Percentiles rank a stretch among this genome's conserved stretches.
phyloP scores from a whole-genome alignment of 805 yeast species.

The Yamadazyma olivae region DNA sequence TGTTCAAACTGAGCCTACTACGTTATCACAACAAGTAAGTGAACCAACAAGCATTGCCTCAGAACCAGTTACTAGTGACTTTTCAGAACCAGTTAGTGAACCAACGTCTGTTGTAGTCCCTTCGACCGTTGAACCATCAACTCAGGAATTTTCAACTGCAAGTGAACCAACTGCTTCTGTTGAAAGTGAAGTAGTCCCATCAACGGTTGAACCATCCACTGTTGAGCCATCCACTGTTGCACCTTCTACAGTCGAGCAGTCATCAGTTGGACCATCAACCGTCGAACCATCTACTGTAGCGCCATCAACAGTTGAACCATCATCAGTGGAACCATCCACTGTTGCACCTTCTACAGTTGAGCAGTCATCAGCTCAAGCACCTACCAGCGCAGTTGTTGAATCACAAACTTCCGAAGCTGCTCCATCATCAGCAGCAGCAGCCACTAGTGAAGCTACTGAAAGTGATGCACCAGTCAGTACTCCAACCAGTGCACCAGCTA shows the following conservation, averaged over 20 bases:
- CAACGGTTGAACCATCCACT: slow-evolving; percentile 6
- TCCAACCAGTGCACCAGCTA: slow-evolving; percentile 1
- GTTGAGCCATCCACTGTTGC: slow-evolving; percentile 5
- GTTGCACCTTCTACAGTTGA: no score
- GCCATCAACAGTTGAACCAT: background rate
- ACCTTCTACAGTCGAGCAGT: background rate
- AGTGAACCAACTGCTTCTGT: slow-evolving; percentile 5
- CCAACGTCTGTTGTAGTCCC: no score
- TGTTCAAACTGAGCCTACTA: background rate
- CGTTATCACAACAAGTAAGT: background rate
- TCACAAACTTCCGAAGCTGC: slow-evolving; percentile 1
- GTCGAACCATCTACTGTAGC: slow-evolving; percentile 5
- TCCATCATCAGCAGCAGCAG: background rate
- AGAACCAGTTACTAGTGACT: no score
- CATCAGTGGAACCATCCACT: background rate
- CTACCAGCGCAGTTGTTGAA: slow-evolving; percentile 3
- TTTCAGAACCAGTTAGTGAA: no score
- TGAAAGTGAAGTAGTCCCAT: slow-evolving; percentile 1
- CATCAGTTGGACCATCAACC: background rate
- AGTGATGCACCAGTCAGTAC: background rate
- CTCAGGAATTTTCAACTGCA: slow-evolving; percentile 4
- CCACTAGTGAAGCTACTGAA: background rate
- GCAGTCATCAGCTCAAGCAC: slow-evolving; percentile 1
- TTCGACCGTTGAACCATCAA: slow-evolving; percentile 6
- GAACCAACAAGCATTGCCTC: no score